Percentiles rank a stretch among this genome's conserved stretches.
These are phyloP conservation scores for Naegleria lovaniensis DNA, from an alignment of 208 protist species.

Conservation along the genomic window DNA sequence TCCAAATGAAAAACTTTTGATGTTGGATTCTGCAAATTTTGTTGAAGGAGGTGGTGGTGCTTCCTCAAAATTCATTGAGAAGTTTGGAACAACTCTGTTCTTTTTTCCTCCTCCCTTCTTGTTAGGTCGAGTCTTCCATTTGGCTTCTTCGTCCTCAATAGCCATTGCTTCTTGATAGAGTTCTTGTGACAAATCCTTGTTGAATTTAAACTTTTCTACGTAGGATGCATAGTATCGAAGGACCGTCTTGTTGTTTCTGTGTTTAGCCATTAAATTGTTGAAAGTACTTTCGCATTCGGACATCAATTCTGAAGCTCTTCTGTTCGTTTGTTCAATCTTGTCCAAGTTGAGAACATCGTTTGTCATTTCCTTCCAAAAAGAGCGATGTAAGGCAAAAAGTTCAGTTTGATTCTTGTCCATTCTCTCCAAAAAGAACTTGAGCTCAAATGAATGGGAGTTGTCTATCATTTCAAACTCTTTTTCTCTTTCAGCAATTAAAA, in stretches of 20 bases:
- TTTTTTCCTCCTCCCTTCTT: background rate
- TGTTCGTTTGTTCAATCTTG: background rate
- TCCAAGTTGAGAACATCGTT: background rate
- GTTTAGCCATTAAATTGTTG: background rate
- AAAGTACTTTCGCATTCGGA: background rate
- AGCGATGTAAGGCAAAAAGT: background rate
- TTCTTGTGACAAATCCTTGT: background rate
- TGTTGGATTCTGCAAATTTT: background rate
- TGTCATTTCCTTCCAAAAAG: background rate
- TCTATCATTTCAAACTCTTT: conserved; percentile 1
- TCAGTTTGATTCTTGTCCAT: background rate
- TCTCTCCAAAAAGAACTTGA: background rate
- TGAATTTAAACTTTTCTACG: background rate
- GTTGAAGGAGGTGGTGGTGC: background rate
- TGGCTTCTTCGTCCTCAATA: background rate
- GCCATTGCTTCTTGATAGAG: background rate
- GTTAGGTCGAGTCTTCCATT: background rate
- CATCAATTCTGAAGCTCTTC: background rate
- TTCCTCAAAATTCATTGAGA: background rate
- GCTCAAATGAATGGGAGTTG: background rate
- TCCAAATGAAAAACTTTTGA: background rate
- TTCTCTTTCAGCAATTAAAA: background rate
- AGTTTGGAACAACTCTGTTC: background rate
- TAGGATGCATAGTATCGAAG: background rate
- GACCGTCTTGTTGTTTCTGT: background rate